phyloP scores from a whole-genome alignment of 225 moss, liverwort and hornwort species.

The Straminergon stramineum region DNA sequence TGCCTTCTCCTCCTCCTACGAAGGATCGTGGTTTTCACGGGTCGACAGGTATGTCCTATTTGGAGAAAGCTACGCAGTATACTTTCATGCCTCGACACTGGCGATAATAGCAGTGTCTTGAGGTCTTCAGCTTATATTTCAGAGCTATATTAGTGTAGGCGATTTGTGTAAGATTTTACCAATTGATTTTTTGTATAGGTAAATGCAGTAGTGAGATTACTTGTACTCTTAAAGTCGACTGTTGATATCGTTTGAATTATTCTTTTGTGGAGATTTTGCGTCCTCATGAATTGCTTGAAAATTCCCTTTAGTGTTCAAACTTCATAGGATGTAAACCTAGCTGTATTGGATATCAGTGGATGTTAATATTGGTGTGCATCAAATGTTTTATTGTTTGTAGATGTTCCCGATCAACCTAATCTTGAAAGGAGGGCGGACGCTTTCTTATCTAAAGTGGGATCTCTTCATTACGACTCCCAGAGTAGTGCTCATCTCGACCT shows the following conservation, averaged over 20 bases:
- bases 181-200: background rate
- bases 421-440: background rate
- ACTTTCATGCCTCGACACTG: background rate
- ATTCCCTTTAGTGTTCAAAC: background rate
- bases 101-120: background rate
- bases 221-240: background rate
- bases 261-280: background rate
- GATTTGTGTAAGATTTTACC: background rate
- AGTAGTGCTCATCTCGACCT: background rate
- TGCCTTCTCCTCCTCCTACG: background rate
- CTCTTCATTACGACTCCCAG: background rate
- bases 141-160: background rate
- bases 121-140: background rate
- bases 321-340: background rate
- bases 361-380: background rate
- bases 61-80: background rate
- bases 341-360: background rate
- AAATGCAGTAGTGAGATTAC: background rate
- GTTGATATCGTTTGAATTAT: background rate
- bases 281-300: background rate
- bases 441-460: background rate
- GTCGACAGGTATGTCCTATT: constrained; percentile 6
- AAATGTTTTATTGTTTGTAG: background rate
- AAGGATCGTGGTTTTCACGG: background rate
- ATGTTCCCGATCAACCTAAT: background rate